Evolutionary conservation across 164 flowering plant genomes (phyloP).

Genomic region (Macadamia integrifolia): DNA sequence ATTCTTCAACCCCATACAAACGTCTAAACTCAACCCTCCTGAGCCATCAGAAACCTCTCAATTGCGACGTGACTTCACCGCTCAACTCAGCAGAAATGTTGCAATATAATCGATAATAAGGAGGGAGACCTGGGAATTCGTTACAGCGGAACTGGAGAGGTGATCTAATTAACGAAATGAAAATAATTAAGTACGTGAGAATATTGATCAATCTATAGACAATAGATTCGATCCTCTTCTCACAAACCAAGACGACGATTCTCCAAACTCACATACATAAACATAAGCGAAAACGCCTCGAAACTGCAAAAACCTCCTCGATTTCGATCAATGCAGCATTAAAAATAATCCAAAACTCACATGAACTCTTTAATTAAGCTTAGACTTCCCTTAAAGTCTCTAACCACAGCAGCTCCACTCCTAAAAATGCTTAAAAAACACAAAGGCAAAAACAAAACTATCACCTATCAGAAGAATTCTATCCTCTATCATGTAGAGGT

Average conservation of each 20-base stretch:
- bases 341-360: not conserved
- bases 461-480: not conserved
- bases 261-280: not conserved
- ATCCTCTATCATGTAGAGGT: not conserved
- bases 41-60: not conserved
- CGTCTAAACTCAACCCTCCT: conserved; percentile 5
- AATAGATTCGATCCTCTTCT: not conserved
- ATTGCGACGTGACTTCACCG: not conserved
- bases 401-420: not conserved
- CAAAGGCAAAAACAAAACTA: not conserved
- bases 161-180: not conserved
- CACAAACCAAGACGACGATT: not conserved
- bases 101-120: not conserved
- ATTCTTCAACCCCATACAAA: conserved; percentile 1
- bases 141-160: no score
- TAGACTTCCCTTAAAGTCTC: not conserved
- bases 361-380: not conserved
- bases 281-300: not conserved
- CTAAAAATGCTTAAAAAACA: not conserved
- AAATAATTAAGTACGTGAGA: not conserved
- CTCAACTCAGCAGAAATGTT: conserved; percentile 6
- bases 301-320: conserved; percentile 6
- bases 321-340: conserved; percentile 13
- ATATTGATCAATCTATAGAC: not conserved
- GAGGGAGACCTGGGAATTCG: not conserved